Percentiles rank a stretch among this genome's conserved stretches.
Evolutionary conservation across 2,329 filamentous ascomycete genomes (phyloP).

Genomic region (Xylariaceae sp.): DNA sequence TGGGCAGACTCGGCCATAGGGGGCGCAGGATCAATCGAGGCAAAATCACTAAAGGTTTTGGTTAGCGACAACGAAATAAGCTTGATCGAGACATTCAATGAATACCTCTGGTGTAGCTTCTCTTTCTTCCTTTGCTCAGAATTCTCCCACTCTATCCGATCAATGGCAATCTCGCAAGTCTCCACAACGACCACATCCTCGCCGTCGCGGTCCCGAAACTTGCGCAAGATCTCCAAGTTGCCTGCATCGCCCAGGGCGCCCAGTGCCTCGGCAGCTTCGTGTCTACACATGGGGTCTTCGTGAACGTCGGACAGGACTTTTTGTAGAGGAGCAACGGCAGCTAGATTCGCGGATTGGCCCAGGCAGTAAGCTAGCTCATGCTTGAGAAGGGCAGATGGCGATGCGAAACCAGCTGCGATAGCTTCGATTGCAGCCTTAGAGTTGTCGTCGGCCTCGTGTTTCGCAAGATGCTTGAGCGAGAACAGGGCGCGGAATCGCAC

Average conservation of each 20-base stretch:
- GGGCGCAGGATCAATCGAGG: constrained; percentile 91
- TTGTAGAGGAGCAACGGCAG: constrained; percentile 70
- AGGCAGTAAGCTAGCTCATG: constrained; percentile 97
- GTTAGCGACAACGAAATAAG: constrained; percentile 2
- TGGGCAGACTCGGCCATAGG: constrained; percentile 71
- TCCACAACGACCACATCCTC: constrained; percentile 84
- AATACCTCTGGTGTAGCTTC: constrained; percentile 77
- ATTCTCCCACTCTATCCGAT: constrained; percentile 90
- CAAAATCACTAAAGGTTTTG: constrained; percentile 71
- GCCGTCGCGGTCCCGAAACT: constrained; percentile 69
- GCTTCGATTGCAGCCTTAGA: constrained; percentile 63
- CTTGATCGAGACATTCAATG: background rate
- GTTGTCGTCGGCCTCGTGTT: constrained; percentile 62
- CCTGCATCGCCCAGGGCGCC: constrained; percentile 76
- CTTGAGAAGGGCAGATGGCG: constrained; percentile 86
- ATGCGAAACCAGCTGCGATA: constrained; percentile 82
- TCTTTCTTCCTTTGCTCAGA: constrained; percentile 69
- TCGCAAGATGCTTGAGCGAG: constrained; percentile 91
- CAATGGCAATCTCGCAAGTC: constrained; percentile 95
- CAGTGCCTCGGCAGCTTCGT: constrained; percentile 93
- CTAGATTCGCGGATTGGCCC: constrained; percentile 79
- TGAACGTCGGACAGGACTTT: constrained; percentile 70
- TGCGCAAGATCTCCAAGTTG: constrained; percentile 70
- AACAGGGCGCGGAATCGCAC: constrained; percentile 95
- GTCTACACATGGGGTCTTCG: constrained; percentile 94